Conservation (phyloP, 208 protist genomes). For the Trypanosoma scelopori region DNA sequence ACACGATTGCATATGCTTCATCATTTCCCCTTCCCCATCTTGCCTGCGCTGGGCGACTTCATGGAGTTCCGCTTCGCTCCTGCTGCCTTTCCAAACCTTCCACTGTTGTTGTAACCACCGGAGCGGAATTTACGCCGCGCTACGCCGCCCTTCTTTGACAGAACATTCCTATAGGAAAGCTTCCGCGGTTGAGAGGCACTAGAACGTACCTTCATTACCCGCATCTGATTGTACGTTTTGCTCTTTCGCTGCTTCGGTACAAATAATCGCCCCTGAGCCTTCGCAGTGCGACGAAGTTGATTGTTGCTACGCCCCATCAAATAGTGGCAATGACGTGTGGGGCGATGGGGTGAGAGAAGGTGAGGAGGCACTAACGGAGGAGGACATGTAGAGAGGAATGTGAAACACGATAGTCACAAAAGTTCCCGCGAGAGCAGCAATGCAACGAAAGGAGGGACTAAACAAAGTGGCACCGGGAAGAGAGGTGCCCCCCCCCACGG, state of each 20-base stretch:
- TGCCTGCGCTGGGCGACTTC: conserved; percentile 33
- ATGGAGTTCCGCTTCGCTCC: conserved; percentile 58
- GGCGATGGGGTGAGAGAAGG: too few relatives aligned
- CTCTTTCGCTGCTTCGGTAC: conserved; percentile 84
- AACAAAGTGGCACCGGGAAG: too few relatives aligned
- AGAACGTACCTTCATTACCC: conserved; percentile 52
- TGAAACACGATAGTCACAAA: conserved; percentile 2
- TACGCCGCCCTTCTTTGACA: conserved; percentile 58
- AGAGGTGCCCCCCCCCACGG: too few relatives aligned
- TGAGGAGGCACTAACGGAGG: neutral
- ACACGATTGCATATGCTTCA: neutral
- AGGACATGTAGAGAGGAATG: neutral
- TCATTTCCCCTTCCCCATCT: conserved; percentile 1
- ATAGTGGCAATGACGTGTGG: neutral
- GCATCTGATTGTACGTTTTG: conserved; percentile 67
- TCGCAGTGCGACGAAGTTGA: conserved; percentile 65
- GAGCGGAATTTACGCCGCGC: conserved; percentile 68
- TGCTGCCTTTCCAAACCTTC: conserved; percentile 67
- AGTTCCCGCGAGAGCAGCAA: neutral
- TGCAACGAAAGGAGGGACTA: too few relatives aligned
- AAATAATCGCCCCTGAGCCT: conserved; percentile 56
- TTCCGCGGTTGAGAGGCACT: conserved; percentile 57
- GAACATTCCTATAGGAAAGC: conserved; percentile 73
- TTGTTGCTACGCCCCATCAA: conserved; percentile 89
- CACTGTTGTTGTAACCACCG: conserved; percentile 80